A percentile compares a stretch with the other conserved stretches of the same genome.
These are phyloP conservation scores for Spongiforma sp. DNA, from an alignment of 1,284 basidiomycete genomes.

Conservation along the genomic window DNA sequence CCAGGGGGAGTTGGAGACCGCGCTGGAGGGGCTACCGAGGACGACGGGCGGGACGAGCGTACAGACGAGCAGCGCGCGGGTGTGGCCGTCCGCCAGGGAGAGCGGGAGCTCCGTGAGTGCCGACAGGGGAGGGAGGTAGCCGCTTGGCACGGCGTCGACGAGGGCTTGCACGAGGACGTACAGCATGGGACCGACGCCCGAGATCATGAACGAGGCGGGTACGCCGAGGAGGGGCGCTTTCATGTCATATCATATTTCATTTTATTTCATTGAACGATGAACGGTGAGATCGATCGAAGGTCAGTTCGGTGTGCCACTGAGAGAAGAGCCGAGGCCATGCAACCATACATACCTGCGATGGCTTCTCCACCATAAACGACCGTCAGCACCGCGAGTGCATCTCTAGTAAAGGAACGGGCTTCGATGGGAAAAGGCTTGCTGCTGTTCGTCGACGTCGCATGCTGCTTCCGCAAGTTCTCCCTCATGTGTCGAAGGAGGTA, in stretches of 20 bases:
- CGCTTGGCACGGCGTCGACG: slow-evolving; percentile 63
- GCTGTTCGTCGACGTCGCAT: slow-evolving; percentile 35
- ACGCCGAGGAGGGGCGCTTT: slow-evolving; percentile 67
- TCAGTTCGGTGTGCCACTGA: not conserved
- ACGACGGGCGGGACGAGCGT: slow-evolving; percentile 71
- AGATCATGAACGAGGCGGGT: slow-evolving; percentile 73
- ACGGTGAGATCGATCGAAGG: not conserved
- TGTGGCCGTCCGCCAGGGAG: slow-evolving; percentile 68
- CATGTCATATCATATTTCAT: no score
- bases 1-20: slow-evolving; percentile 69
- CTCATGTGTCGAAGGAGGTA: slow-evolving; percentile 68
- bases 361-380: slow-evolving; percentile 80
- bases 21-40: slow-evolving; percentile 51
- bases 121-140: slow-evolving; percentile 54
- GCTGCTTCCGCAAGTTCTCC: slow-evolving; percentile 52
- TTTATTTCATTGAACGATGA: no score
- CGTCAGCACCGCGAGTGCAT: slow-evolving; percentile 58
- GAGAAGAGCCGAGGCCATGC: not conserved
- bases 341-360: slow-evolving; percentile 51
- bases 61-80: slow-evolving; percentile 73
- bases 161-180: slow-evolving; percentile 59
- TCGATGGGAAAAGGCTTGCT: slow-evolving; percentile 43
- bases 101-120: slow-evolving; percentile 65
- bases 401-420: slow-evolving; percentile 59
- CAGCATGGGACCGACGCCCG: slow-evolving; percentile 59